Evolutionary conservation across 2,329 filamentous ascomycete species (phyloP).

Genomic region (Penicillium sp.): DNA sequence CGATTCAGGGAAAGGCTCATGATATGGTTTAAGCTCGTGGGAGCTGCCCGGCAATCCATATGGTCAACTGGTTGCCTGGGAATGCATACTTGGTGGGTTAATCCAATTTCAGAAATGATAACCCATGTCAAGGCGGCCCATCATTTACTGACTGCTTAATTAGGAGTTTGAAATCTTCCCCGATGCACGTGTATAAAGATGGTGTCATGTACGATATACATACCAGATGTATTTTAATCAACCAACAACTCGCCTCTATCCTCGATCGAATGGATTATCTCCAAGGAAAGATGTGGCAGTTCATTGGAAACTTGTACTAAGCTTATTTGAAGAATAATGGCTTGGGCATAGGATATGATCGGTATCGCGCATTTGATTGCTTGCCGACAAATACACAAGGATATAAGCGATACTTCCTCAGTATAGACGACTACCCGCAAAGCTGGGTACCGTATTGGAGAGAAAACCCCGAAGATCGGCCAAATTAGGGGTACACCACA

Average conservation of each 20-base stretch:
- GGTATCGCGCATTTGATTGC: neutral
- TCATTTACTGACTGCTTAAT: neutral
- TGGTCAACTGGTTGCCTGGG: neutral
- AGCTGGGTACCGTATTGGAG: neutral
- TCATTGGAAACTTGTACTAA: neutral
- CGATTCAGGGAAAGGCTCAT: constrained; percentile 16
- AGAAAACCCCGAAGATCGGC: neutral
- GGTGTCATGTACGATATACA: neutral
- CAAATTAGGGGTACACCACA: neutral
- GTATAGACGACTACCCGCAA: neutral
- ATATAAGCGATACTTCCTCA: neutral
- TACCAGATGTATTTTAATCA: neutral
- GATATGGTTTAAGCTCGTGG: constrained; percentile 2
- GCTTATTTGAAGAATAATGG: neutral
- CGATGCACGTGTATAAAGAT: neutral
- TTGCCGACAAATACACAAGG: neutral
- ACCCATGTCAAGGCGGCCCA: neutral
- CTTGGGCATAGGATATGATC: neutral
- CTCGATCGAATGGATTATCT: neutral
- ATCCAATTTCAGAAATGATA: neutral
- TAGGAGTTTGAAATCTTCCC: neutral
- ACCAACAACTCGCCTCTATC: neutral
- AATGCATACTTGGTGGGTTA: constrained; percentile 16
- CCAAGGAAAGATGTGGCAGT: neutral
- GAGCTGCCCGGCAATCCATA: neutral